phyloP scores from a whole-genome alignment of 148 eudicot species.

The Cornus controversa region DNA sequence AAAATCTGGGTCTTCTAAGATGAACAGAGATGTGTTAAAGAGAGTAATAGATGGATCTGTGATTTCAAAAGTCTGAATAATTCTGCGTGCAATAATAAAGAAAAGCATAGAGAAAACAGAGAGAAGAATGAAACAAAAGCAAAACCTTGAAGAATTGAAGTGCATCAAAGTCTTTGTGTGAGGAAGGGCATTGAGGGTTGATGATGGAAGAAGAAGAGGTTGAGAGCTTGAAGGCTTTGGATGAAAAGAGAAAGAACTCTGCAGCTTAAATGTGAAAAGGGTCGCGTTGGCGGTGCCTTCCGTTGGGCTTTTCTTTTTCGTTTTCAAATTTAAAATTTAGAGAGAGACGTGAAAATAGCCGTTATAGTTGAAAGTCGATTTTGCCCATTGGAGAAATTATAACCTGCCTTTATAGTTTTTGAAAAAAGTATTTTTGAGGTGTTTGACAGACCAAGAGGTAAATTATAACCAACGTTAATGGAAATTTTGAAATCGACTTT shows the following conservation, averaged over 20 bases:
- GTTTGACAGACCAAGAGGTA: too few species aligned
- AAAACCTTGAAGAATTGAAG: conserved; percentile 4
- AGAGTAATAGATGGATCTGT: too few species aligned
- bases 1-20: background rate
- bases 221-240: background rate
- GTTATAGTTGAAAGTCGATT: conserved; percentile 3
- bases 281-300: background rate
- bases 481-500: too few species aligned
- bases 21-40: too few species aligned
- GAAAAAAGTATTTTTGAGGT: too few species aligned
- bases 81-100: background rate
- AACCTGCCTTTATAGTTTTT: too few species aligned
- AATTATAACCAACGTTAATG: too few species aligned
- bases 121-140: background rate
- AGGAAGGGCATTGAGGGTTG: background rate
- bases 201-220: background rate
- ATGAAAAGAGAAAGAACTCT: conserved; percentile 4
- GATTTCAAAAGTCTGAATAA: too few species aligned
- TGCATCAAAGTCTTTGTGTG: background rate
- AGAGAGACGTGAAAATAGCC: background rate
- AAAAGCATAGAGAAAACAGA: background rate
- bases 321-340: conserved; percentile 11
- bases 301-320: background rate
- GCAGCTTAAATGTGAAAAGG: background rate
- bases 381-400: too few species aligned